Conservation (phyloP, 2,329 filamentous ascomycete genomes). For the Fusarium sp. region DNA sequence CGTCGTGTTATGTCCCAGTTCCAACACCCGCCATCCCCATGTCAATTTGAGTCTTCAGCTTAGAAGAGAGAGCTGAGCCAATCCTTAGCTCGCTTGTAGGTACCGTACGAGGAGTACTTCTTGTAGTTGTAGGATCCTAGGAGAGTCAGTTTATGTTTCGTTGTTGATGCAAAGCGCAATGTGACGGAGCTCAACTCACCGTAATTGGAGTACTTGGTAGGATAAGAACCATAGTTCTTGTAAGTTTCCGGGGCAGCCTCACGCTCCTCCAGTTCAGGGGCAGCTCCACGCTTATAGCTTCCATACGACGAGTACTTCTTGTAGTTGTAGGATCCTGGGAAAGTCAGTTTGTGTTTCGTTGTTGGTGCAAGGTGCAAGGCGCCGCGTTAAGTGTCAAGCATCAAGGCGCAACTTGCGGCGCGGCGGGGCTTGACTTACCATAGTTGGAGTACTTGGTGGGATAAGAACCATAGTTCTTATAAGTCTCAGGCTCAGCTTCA, state of each 20-base stretch:
- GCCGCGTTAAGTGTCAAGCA: too few relatives aligned
- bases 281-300: slow-evolving; percentile 24
- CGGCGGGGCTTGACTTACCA: too few relatives aligned
- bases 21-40: background rate
- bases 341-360: background rate
- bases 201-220: slow-evolving; percentile 7
- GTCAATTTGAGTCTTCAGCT: background rate
- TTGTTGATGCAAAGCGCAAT: background rate
- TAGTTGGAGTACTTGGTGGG: slow-evolving; percentile 9
- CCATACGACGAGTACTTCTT: slow-evolving; percentile 35
- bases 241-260: slow-evolving; percentile 5
- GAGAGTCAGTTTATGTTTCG: background rate
- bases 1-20: slow-evolving; percentile 8
- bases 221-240: slow-evolving; percentile 2
- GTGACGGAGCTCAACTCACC: background rate
- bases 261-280: too few relatives aligned
- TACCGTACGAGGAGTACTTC: slow-evolving; percentile 31
- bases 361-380: background rate
- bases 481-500: background rate
- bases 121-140: slow-evolving; percentile 29
- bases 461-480: background rate
- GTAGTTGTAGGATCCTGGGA: slow-evolving; percentile 18
- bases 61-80: slow-evolving; percentile 36
- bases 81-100: slow-evolving; percentile 32
- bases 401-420: too few relatives aligned